These are phyloP conservation scores for Cymbopogon flexuosus DNA, from an alignment of 202 grass and related monocot genomes.

Conservation along the genomic window DNA sequence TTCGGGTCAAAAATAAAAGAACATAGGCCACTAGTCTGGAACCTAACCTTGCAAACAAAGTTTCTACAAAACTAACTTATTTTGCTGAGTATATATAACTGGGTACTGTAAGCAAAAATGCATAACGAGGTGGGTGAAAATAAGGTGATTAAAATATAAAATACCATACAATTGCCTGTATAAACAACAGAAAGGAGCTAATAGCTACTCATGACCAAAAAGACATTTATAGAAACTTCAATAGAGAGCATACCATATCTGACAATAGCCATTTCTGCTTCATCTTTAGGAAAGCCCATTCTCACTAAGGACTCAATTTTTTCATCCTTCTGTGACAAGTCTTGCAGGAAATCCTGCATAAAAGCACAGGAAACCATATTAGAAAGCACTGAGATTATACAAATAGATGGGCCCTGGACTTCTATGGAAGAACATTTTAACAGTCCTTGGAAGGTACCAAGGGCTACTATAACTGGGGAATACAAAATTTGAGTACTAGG, in stretches of 20 bases:
- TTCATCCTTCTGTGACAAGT: conserved; percentile 41
- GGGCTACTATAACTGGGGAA: background rate
- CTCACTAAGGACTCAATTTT: conserved; percentile 48
- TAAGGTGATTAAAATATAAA: background rate
- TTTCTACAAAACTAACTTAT: background rate
- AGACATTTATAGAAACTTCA: background rate
- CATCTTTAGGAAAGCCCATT: conserved; percentile 62
- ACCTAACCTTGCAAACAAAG: background rate
- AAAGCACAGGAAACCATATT: conserved; percentile 7
- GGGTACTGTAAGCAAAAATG: background rate
- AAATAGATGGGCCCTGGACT: background rate
- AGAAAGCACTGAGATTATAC: background rate
- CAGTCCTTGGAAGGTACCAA: background rate
- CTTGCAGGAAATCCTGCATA: conserved; percentile 54
- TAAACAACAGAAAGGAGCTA: background rate
- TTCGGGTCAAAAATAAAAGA: background rate
- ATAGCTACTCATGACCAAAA: background rate
- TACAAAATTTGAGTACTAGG: background rate
- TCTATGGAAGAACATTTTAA: background rate
- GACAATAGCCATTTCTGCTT: conserved; percentile 52
- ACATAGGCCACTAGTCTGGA: background rate
- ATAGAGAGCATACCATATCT: conserved; percentile 67
- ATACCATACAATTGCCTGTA: background rate
- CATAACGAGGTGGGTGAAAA: background rate
- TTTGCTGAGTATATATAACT: background rate